phyloP scores from a whole-genome alignment of 2,329 filamentous ascomycete species.

The Huntiella abstrusa region DNA sequence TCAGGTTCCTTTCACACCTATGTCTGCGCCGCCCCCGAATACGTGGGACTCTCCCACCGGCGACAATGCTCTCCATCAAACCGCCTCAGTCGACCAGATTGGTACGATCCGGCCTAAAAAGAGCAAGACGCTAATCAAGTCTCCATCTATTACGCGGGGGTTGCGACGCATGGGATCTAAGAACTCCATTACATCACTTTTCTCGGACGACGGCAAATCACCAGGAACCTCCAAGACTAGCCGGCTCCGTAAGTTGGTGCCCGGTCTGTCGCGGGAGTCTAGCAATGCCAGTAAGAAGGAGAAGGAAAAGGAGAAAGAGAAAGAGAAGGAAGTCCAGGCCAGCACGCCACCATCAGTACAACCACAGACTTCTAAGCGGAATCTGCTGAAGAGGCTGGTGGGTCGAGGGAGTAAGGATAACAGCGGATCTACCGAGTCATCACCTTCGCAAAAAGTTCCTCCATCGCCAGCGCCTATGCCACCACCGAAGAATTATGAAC shows the following conservation, averaged over 20 bases:
- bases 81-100: constrained; percentile 5
- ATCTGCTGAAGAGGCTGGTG: neutral
- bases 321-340: constrained; percentile 4
- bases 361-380: constrained; percentile 5
- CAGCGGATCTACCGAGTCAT: too few relatives aligned
- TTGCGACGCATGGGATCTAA: constrained; percentile 9
- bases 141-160: constrained; percentile 9
- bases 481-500: too few relatives aligned
- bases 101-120: constrained; percentile 6
- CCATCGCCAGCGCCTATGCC: too few relatives aligned
- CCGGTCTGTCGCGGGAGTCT: constrained; percentile 7
- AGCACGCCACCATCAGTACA: neutral
- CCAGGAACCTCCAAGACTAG: constrained; percentile 7
- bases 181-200: constrained; percentile 8
- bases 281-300: constrained; percentile 4
- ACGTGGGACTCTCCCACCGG: neutral
- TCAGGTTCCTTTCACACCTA: constrained; percentile 3
- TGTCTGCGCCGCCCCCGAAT: neutral
- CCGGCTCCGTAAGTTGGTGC: constrained; percentile 8
- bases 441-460: too few relatives aligned
- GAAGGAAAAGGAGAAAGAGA: too few relatives aligned
- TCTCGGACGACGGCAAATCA: constrained; percentile 7
- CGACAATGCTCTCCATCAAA: neutral
- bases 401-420: too few relatives aligned
- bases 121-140: constrained; percentile 5